Conservation (phyloP, 108 stramenopile genomes). For the Cylindrotheca closterium region DNA sequence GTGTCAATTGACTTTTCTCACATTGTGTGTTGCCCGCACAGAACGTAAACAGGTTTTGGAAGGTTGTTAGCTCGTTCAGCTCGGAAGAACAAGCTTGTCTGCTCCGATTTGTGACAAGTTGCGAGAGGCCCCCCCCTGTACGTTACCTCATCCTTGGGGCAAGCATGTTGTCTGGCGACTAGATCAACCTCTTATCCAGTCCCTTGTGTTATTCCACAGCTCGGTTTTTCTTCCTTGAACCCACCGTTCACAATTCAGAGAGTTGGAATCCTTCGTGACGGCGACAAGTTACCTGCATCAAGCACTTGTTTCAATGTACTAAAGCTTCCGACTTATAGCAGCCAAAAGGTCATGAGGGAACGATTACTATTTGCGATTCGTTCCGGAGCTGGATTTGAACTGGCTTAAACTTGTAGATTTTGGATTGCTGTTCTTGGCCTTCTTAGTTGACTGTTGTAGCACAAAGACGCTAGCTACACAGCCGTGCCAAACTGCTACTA, state of each 20-base stretch:
- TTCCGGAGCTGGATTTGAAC: constrained; percentile 91
- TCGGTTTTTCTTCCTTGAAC: constrained; percentile 93
- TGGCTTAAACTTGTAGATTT: too few species aligned
- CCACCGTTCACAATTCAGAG: constrained; percentile 97
- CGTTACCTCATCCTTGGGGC: too few species aligned
- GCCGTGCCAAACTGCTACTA: too few species aligned
- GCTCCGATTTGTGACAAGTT: constrained; percentile 95
- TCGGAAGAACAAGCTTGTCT: constrained; percentile 85
- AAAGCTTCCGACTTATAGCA: constrained; percentile 98
- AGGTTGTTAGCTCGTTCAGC: constrained; percentile 67
- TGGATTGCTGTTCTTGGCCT: too few species aligned
- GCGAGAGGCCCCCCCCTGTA: constrained; percentile 92
- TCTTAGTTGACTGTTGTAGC: too few species aligned
- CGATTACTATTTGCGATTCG: constrained; percentile 80
- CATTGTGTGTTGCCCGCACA: neutral
- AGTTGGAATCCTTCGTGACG: constrained; percentile 85
- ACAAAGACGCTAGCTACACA: too few species aligned
- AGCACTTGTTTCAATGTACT: constrained; percentile 98
- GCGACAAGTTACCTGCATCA: constrained; percentile 90
- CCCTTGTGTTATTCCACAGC: constrained; percentile 1
- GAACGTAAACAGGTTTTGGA: constrained; percentile 91
- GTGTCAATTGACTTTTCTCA: too few species aligned
- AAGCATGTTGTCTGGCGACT: too few species aligned
- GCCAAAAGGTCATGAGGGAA: constrained; percentile 85
- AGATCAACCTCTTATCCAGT: too few species aligned